Conservation (phyloP, 768 basidiomycete genomes). For the Kwoniella mangroviensis region DNA sequence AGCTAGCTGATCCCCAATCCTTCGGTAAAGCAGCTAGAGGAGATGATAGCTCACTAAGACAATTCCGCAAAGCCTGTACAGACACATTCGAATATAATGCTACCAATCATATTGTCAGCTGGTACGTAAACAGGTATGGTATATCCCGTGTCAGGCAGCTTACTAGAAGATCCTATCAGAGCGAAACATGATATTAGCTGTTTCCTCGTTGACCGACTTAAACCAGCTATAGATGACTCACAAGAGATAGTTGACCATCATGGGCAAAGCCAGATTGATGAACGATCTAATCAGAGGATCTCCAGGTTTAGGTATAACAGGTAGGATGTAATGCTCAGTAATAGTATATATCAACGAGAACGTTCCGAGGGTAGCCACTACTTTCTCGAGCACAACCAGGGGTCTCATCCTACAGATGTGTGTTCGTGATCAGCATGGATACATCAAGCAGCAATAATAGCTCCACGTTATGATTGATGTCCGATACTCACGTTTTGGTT, state of each 20-base stretch:
- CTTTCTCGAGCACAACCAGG: constrained; percentile 75
- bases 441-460: neutral
- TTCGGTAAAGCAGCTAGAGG: constrained; percentile 21
- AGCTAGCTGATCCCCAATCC: constrained; percentile 12
- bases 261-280: constrained; percentile 82
- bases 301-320: constrained; percentile 64
- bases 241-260: constrained; percentile 74
- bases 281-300: constrained; percentile 64
- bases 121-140: constrained; percentile 3
- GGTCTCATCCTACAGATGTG: constrained; percentile 64
- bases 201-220: neutral
- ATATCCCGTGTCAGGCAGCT: neutral
- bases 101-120: constrained; percentile 13
- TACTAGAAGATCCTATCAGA: constrained; percentile 56
- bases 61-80: constrained; percentile 95
- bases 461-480: neutral
- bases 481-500: constrained; percentile 69
- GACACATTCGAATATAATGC: constrained; percentile 74
- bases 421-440: neutral
- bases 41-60: constrained; percentile 68
- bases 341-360: constrained; percentile 82
- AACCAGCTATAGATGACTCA: too few relatives aligned
- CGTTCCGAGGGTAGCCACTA: constrained; percentile 88
- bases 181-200: constrained; percentile 25
- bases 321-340: constrained; percentile 91